Conservation (phyloP, 768 basidiomycete species). For the Agaricus subrufescens region DNA sequence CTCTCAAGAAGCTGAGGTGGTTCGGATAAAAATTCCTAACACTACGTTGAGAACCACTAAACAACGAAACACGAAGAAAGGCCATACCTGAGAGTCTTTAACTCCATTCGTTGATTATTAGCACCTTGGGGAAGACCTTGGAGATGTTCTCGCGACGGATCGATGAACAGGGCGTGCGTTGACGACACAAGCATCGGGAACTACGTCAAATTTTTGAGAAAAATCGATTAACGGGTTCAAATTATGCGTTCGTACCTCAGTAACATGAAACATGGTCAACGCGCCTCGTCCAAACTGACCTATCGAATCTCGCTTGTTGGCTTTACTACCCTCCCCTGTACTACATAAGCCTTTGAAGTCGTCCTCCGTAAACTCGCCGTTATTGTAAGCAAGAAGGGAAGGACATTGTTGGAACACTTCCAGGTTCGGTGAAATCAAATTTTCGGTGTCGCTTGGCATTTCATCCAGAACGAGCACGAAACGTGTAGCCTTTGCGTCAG, state of each 20-base stretch:
- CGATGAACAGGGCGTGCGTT: conserved; percentile 31
- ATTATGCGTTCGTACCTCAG: conserved; percentile 31
- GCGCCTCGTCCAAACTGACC: conserved; percentile 51
- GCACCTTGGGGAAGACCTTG: conserved; percentile 23
- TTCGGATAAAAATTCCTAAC: conserved; percentile 32
- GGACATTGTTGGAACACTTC: conserved; percentile 28
- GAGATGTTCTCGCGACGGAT: conserved; percentile 39
- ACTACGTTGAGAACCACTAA: background rate
- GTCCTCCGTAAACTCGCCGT: conserved; percentile 31
- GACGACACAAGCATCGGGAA: conserved; percentile 29
- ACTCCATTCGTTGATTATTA: conserved; percentile 28
- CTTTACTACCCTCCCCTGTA: conserved; percentile 43
- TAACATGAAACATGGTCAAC: conserved; percentile 48
- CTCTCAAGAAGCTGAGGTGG: conserved; percentile 34
- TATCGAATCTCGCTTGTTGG: conserved; percentile 29
- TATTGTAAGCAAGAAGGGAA: conserved; percentile 41
- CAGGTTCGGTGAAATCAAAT: conserved; percentile 31
- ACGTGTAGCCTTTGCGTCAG: conserved; percentile 39
- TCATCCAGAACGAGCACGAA: conserved; percentile 38
- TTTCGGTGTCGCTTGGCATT: conserved; percentile 6
- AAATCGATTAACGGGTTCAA: background rate
- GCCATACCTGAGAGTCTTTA: background rate
- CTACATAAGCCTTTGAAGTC: conserved; percentile 44
- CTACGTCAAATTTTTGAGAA: conserved; percentile 13
- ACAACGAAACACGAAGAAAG: background rate